phyloP scores from a whole-genome alignment of 768 basidiomycete species.

The Xerocomellus dryophilus region DNA sequence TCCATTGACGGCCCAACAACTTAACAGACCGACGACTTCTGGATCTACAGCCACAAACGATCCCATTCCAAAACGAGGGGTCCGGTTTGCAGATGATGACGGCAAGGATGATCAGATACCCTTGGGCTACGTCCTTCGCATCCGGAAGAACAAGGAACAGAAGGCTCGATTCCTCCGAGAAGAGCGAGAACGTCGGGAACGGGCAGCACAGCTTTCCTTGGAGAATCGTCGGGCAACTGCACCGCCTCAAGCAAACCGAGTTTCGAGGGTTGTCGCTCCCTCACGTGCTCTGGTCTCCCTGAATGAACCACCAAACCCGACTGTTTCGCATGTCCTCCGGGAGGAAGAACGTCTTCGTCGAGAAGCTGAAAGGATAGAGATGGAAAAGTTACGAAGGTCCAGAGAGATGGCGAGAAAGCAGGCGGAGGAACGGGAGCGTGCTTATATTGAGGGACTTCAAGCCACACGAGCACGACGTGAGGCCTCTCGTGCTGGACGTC shows the following conservation, averaged over 20 bases:
- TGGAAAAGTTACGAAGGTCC: constrained; percentile 51
- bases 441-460: constrained; percentile 57
- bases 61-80: constrained; percentile 44
- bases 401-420: constrained; percentile 30
- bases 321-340: constrained; percentile 22
- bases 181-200: constrained; percentile 52
- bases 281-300: constrained; percentile 15
- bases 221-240: constrained; percentile 33
- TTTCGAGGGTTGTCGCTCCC: constrained; percentile 15
- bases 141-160: constrained; percentile 70
- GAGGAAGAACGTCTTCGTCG: constrained; percentile 46
- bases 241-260: constrained; percentile 8
- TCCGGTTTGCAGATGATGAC: constrained; percentile 63
- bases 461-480: constrained; percentile 64
- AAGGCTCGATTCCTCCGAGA: constrained; percentile 64
- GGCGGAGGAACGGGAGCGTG: constrained; percentile 51
- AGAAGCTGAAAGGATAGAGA: constrained; percentile 44
- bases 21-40: neutral
- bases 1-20: constrained; percentile 1
- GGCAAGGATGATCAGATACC: constrained; percentile 66
- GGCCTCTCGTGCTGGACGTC: constrained; percentile 46
- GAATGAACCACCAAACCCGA: constrained; percentile 8
- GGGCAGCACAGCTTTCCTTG: constrained; percentile 27
- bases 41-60: constrained; percentile 12
- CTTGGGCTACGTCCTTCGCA: constrained; percentile 64